A percentile compares a stretch with the other conserved stretches of the same genome.
These are phyloP conservation scores for Elongisporangium anandrum DNA, from an alignment of 352 stramenopile species.

Conservation along the genomic window DNA sequence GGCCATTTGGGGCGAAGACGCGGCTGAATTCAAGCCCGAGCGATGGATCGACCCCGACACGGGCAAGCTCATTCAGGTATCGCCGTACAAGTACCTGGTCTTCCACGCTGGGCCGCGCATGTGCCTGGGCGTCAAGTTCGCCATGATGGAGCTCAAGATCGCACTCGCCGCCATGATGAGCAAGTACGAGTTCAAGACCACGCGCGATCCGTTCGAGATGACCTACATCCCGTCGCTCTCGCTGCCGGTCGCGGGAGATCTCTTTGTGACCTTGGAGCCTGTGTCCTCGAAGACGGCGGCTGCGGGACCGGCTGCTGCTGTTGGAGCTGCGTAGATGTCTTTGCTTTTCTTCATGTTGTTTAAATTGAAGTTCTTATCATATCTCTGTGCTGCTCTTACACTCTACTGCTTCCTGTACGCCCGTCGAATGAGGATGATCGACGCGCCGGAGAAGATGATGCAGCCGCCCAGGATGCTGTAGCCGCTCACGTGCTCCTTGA, in stretches of 20 bases:
- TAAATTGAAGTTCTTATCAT: neutral
- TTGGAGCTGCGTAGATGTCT: neutral
- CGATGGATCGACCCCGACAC: conserved; percentile 49
- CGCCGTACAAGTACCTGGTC: conserved; percentile 56
- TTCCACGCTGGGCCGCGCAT: conserved; percentile 63
- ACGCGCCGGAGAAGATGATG: conserved; percentile 48
- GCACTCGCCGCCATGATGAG: conserved; percentile 45
- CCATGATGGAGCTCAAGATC: conserved; percentile 61
- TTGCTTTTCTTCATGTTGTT: neutral
- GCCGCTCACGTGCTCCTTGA: conserved; percentile 45
- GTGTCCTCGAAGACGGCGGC: neutral
- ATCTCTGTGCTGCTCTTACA: neutral
- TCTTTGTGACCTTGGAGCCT: conserved; percentile 6
- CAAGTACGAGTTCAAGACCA: conserved; percentile 40
- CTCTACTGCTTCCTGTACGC: conserved; percentile 20
- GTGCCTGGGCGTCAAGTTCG: conserved; percentile 70
- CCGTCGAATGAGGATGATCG: conserved; percentile 43
- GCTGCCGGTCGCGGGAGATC: conserved; percentile 30
- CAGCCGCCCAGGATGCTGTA: conserved; percentile 53
- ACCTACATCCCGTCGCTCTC: conserved; percentile 42
- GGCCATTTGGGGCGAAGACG: conserved; percentile 62
- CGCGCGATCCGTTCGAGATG: conserved; percentile 32
- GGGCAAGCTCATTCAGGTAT: conserved; percentile 36
- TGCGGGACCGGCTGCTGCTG: neutral
- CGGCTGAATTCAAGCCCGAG: conserved; percentile 56